Evolutionary conservation across 2,329 filamentous ascomycete genomes (phyloP), one percentile per base, ranked within the genome.

Genomic region (Aspergillus versicolor): DNA sequence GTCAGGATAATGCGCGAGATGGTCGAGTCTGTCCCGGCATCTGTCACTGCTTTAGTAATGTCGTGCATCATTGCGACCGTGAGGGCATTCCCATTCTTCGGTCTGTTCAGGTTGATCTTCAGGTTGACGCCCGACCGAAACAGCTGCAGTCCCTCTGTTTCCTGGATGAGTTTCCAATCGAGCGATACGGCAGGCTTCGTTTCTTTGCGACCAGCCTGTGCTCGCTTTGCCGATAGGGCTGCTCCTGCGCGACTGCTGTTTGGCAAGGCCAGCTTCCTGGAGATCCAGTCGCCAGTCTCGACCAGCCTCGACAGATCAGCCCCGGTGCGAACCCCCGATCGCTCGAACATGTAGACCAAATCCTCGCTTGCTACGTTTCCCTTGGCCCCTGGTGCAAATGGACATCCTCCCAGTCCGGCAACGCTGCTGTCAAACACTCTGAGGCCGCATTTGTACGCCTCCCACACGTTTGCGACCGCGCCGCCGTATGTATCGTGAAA

Each of bases 401-500:
- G 91, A 69, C 91, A 95, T 0, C 91, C 91, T 1, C 91, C 91
- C 0, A 96, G 79, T 0, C 91, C 91, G 2, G 85, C 89, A 1
- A 95, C 89, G 52, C 88, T 90, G 62, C 84, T 85, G 69, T 96
- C 91, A 70, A 95, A 94, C 0, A 84, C 89, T 32, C 89, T 78
- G 41, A 95, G 83, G 0, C 91, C 91, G 64, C 89, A 85, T 69
- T 91, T 88, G 30, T 94, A 82, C 38, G 88, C 87, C 0, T 92
- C 86, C 11, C 90, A 86, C 5, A 87, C 88, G 69, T 95, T 95
- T 7, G 91, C 88, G n/a, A 93, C 78, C 1, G 90, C 91, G 77
- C 92, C 88, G 1, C 90, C 91, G 69, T 92, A 93, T 1, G 91
- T 95, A 69, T 96, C 90, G 73, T 96, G 91, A 67, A 95, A 93